A percentile compares a stretch with the other conserved stretches of the same genome.
phyloP scores from a whole-genome alignment of 1,139 yeast species.

The Wickerhamiella infanticola region DNA sequence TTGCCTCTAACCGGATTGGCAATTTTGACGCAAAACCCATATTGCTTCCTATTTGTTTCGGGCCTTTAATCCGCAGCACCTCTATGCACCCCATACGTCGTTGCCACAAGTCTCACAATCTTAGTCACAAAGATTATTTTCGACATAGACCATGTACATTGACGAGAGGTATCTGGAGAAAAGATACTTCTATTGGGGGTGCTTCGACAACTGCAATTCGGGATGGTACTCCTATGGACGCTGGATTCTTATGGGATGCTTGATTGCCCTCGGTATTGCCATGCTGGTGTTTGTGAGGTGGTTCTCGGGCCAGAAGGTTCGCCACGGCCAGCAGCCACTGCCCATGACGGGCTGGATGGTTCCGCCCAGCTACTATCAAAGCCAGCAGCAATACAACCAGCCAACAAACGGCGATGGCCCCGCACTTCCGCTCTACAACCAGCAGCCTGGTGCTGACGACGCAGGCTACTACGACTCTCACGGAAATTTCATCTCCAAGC shows the following conservation, averaged over 20 bases:
- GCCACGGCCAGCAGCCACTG: conserved; percentile 51
- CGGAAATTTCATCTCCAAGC: conserved; percentile 37
- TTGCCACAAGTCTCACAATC: too few species aligned
- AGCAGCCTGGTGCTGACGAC: conserved; percentile 44
- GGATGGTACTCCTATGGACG: conserved; percentile 27
- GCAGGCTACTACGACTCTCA: conserved; percentile 64
- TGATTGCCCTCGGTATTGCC: conserved; percentile 36
- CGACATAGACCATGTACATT: too few species aligned
- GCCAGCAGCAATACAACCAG: conserved; percentile 44
- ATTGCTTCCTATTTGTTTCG: too few species aligned
- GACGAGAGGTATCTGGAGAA: too few species aligned
- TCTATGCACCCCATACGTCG: too few species aligned
- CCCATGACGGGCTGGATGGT: conserved; percentile 84
- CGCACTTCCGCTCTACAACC: conserved; percentile 28
- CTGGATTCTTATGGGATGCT: conserved; percentile 35
- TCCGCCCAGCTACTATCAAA: conserved; percentile 71
- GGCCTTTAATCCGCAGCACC: too few species aligned
- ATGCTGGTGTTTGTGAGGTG: conserved; percentile 33
- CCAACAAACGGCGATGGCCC: conserved; percentile 13
- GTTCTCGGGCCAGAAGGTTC: conserved; percentile 40
- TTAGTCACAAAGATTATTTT: too few species aligned
- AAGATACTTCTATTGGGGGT: neutral
- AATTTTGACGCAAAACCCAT: too few species aligned
- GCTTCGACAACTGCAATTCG: neutral
- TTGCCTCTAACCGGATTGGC: too few species aligned